phyloP scores from a whole-genome alignment of 768 basidiomycete species.

The Hericium coralloides region DNA sequence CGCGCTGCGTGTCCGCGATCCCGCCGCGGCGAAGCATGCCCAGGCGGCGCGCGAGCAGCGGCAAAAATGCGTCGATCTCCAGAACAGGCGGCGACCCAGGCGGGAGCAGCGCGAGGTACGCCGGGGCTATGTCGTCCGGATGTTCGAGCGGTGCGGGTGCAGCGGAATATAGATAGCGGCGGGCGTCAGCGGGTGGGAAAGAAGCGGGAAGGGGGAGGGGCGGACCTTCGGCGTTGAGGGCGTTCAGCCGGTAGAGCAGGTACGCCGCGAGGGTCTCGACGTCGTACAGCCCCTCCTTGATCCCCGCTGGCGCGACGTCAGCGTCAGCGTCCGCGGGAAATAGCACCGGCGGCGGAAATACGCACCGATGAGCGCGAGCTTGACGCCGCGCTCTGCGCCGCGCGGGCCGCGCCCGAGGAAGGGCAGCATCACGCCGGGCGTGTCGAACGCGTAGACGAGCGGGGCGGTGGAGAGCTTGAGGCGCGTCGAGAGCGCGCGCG shows the following conservation, averaged over 20 bases:
- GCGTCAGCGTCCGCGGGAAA: neutral
- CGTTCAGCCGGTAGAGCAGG: conserved; percentile 76
- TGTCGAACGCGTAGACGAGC: conserved; percentile 87
- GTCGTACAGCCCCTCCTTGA: conserved; percentile 90
- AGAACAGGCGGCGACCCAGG: conserved; percentile 44
- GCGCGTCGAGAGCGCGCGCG: conserved; percentile 80
- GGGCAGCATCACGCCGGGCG: conserved; percentile 95
- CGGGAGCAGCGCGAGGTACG: conserved; percentile 58
- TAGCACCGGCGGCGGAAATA: conserved; percentile 10
- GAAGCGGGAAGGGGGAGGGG: neutral
- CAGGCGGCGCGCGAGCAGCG: conserved; percentile 60
- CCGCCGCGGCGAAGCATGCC: conserved; percentile 81
- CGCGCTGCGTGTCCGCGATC: conserved; percentile 56
- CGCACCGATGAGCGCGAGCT: conserved; percentile 88
- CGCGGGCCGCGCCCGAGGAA: conserved; percentile 80
- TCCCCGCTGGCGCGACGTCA: conserved; percentile 46
- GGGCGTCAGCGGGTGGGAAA: neutral
- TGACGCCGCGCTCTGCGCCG: conserved; percentile 88
- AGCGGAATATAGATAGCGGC: neutral
- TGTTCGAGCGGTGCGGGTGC: neutral
- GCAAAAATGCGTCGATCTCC: conserved; percentile 59
- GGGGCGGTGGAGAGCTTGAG: conserved; percentile 78
- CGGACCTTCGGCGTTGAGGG: conserved; percentile 61
- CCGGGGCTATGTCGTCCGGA: conserved; percentile 42
- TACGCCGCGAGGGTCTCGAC: conserved; percentile 79